Evolutionary conservation across 306 rosid genomes (phyloP).

Genomic region (Citrullus amarus): DNA sequence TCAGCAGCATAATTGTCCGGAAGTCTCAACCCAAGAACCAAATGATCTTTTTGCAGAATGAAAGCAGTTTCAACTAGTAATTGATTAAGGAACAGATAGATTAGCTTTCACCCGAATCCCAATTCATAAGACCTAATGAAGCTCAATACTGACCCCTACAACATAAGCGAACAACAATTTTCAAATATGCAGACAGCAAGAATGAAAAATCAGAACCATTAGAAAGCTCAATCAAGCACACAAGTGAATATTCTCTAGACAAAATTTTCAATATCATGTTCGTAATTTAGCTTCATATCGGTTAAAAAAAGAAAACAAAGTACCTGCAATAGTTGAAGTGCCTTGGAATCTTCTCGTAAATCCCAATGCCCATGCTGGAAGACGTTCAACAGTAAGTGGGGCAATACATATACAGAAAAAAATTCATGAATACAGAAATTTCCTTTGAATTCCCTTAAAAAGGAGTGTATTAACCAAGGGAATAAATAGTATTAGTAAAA

Average conservation of each 20-base stretch:
- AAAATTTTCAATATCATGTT: background rate
- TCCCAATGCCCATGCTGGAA: slow-evolving; percentile 72
- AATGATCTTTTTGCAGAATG: background rate
- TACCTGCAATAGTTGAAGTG: slow-evolving; percentile 60
- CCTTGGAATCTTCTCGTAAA: slow-evolving; percentile 63
- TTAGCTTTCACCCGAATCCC: background rate
- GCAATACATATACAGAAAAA: background rate
- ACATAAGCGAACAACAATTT: background rate
- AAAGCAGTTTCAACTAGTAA: background rate
- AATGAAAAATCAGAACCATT: background rate
- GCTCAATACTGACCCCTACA: background rate
- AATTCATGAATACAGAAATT: background rate
- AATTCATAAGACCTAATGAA: background rate
- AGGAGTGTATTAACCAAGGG: background rate
- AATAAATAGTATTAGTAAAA: background rate
- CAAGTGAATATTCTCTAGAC: background rate
- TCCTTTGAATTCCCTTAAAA: background rate
- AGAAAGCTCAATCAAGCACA: background rate
- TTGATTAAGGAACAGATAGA: background rate
- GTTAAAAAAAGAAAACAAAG: slow-evolving; percentile 1
- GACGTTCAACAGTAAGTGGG: background rate
- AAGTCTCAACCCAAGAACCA: background rate
- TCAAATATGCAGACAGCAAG: background rate
- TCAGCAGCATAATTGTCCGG: background rate
- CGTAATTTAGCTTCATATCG: background rate